Evolutionary conservation across 345 rosid genomes (phyloP), one percentile per base, ranked within the genome.

Genomic region (Dipteronia sinensis): DNA sequence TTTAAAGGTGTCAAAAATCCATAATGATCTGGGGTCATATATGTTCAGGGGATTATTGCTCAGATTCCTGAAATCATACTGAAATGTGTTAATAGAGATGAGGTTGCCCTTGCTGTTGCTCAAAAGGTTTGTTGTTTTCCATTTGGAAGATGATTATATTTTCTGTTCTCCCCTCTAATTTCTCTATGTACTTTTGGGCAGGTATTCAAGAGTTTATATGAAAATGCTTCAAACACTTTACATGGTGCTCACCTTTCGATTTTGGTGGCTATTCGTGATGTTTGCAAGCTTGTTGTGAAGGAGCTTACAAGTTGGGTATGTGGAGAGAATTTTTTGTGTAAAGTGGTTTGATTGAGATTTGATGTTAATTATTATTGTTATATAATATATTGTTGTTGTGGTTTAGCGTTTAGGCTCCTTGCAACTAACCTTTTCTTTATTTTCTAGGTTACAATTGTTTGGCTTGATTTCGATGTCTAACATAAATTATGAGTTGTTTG

Each of bases 281-380:
- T 96, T 70, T 92, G 95, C 91, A 94, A 92, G 91, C 93, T 88
- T 75, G 97, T 93, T 19, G 95, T 92, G 46, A 96, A 92, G 84
- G 97, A 96, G 88, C 98, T 96, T 77, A 96, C 99, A 49, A 91
- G 97, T 77, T 94, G 98, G 99, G 99, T 96, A 96, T 80, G 95
- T 58, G 63, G 63, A 16, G 25, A 58, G 63, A 58, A n/a, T 1
- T 46, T 10, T 46, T 42, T 46, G 49, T 10, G 10, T 46, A 46
- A 46, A 46, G 13, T 46, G 49, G 49, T 46, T 46, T 46, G 49
- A 46, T 46, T 46, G 49, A 46, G 13, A 46, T 46, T 10, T 46
- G 49, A 46, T 46, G 13, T 46, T 46, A 42, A 46, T 46, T n/a
- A 58, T 20, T 58, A 19, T 20, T 58, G 63, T 58, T 58, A 46